phyloP scores from a whole-genome alignment of 129 eudicot species.

The Centella asiatica region DNA sequence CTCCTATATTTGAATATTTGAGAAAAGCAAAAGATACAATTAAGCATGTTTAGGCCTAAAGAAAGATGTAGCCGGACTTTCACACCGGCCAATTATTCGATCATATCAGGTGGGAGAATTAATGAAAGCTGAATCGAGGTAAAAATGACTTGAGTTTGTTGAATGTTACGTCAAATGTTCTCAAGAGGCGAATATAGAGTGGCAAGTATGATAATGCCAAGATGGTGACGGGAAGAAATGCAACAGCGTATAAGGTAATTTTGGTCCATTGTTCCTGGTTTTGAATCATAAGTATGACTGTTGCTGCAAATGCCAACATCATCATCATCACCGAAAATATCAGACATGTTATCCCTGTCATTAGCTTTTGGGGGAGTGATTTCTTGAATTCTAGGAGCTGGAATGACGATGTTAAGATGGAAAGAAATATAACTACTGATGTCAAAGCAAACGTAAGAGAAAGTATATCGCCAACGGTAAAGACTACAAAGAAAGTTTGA shows the following conservation, averaged over 20 bases:
- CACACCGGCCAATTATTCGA: too few species aligned
- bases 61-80: too few species aligned
- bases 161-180: too few species aligned
- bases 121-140: too few species aligned
- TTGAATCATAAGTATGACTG: constrained; percentile 24
- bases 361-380: constrained; percentile 21
- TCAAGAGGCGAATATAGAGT: neutral
- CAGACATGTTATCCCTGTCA: constrained; percentile 20
- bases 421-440: constrained; percentile 28
- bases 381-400: constrained; percentile 21
- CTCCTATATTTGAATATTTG: too few species aligned
- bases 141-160: too few species aligned
- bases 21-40: too few species aligned
- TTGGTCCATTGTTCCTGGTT: constrained; percentile 18
- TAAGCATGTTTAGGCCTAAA: too few species aligned
- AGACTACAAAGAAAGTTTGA: constrained; percentile 22
- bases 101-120: too few species aligned
- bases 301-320: constrained; percentile 43
- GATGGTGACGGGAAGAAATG: constrained; percentile 34
- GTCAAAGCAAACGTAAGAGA: constrained; percentile 32
- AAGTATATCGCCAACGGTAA: constrained; percentile 26
- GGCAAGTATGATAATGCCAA: constrained; percentile 15
- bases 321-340: constrained; percentile 36
- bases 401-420: constrained; percentile 34
- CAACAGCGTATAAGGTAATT: constrained; percentile 19